Evolutionary conservation across 805 yeast species (phyloP).

Genomic region (Myxozyma melibiosi): DNA sequence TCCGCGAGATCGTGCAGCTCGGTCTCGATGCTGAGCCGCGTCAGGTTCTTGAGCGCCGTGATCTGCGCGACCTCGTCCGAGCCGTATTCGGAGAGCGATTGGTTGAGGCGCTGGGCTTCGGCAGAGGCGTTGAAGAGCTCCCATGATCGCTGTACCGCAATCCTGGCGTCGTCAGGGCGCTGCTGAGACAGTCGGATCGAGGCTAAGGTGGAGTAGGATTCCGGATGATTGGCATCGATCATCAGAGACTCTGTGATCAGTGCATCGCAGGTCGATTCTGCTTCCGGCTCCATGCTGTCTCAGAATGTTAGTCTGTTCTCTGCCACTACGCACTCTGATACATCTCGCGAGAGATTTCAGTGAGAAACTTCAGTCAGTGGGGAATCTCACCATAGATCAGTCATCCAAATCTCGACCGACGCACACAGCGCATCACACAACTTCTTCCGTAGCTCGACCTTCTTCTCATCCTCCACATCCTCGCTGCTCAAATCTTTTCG

Average conservation of each 20-base stretch:
- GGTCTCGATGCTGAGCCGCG: constrained; percentile 76
- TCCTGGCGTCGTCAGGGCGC: constrained; percentile 67
- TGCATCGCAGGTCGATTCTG: constrained; percentile 77
- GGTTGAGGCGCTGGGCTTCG: constrained; percentile 37
- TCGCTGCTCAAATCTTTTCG: constrained; percentile 45
- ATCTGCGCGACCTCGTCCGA: constrained; percentile 52
- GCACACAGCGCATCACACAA: constrained; percentile 78
- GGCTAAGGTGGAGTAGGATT: constrained; percentile 77
- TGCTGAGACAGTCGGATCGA: constrained; percentile 90
- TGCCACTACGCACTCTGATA: background rate
- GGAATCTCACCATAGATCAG: constrained; percentile 36
- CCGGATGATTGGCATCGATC: constrained; percentile 61
- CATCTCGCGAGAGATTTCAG: too few species aligned
- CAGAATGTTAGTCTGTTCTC: constrained; percentile 6
- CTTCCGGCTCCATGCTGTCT: constrained; percentile 83
- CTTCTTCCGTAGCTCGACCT: constrained; percentile 53
- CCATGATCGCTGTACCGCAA: constrained; percentile 74
- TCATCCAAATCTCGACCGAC: constrained; percentile 68
- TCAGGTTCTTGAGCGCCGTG: constrained; percentile 71
- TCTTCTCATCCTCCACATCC: constrained; percentile 31
- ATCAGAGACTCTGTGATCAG: constrained; percentile 66
- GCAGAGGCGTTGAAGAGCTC: constrained; percentile 58
- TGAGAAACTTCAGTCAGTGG: too few species aligned
- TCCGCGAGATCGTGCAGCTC: constrained; percentile 68
- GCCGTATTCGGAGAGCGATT: constrained; percentile 27